Evolutionary conservation across 768 basidiomycete genomes (phyloP).

Genomic region (Udeniomyces megalosporus): DNA sequence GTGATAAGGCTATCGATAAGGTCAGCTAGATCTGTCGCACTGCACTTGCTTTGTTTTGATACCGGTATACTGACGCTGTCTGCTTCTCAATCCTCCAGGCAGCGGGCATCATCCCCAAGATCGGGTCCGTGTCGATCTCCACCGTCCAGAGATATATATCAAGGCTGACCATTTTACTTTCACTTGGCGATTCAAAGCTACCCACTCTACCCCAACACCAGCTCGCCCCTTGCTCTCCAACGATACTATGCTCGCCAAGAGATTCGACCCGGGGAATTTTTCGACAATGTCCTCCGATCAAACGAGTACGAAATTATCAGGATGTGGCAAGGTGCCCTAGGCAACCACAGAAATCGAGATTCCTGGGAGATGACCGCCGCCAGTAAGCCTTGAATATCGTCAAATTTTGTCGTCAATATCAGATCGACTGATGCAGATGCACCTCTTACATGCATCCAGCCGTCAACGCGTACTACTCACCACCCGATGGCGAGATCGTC

Average conservation of each 20-base stretch:
- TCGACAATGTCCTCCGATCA: constrained; percentile 62
- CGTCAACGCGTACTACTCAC: constrained; percentile 78
- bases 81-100: constrained; percentile 35
- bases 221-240: constrained; percentile 48
- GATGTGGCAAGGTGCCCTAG: constrained; percentile 33
- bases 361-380: constrained; percentile 62
- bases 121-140: constrained; percentile 37
- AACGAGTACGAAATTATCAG: constrained; percentile 1
- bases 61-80: constrained; percentile 5
- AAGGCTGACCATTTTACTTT: no score
- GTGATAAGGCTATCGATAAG: constrained; percentile 69
- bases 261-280: constrained; percentile 54
- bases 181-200: constrained; percentile 32
- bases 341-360: constrained; percentile 48
- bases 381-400: background rate
- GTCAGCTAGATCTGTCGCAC: constrained; percentile 30
- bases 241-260: constrained; percentile 54
- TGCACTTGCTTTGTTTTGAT: background rate
- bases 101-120: constrained; percentile 67
- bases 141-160: no score
- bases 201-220: constrained; percentile 71
- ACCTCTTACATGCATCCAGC: background rate
- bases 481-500: constrained; percentile 81
- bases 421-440: background rate
- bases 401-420: background rate